Conservation (phyloP, 192 early-diverging fungal species). For the Gigaspora rosea region DNA sequence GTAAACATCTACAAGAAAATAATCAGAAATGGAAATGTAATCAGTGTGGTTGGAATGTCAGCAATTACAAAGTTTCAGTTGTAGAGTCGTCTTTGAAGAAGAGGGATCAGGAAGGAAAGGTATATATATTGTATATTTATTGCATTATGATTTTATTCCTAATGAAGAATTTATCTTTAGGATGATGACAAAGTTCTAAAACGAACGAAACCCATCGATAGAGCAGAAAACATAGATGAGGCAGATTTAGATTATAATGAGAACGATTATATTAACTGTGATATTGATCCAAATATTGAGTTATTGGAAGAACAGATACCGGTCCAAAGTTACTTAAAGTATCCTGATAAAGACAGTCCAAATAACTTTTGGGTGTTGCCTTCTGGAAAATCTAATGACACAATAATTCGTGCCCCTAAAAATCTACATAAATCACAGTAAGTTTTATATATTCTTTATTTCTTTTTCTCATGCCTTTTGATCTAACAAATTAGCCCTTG, state of each 20-base stretch:
- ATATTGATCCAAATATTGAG: conserved; percentile 25
- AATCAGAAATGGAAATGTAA: neutral
- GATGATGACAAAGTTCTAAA: conserved; percentile 9
- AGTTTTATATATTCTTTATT: conserved; percentile 19
- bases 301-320: conserved; percentile 8
- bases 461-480: neutral
- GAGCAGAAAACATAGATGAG: conserved; percentile 27
- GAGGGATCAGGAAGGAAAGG: conserved; percentile 3
- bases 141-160: conserved; percentile 7
- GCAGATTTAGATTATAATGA: conserved; percentile 6
- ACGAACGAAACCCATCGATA: conserved; percentile 8
- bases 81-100: conserved; percentile 1
- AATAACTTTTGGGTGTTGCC: conserved; percentile 14
- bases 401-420: conserved; percentile 18
- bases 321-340: conserved; percentile 12
- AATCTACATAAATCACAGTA: conserved; percentile 26
- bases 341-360: conserved; percentile 15
- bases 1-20: neutral
- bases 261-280: conserved; percentile 1
- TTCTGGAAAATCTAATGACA: conserved; percentile 19
- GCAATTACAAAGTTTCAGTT: neutral
- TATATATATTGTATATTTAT: conserved; percentile 4
- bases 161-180: conserved; percentile 11
- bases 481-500: conserved; percentile 11
- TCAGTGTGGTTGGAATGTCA: neutral